Base-by-base conservation (phyloP, 768 basidiomycete species). In the Coprinellus aureogranulatus region DNA sequence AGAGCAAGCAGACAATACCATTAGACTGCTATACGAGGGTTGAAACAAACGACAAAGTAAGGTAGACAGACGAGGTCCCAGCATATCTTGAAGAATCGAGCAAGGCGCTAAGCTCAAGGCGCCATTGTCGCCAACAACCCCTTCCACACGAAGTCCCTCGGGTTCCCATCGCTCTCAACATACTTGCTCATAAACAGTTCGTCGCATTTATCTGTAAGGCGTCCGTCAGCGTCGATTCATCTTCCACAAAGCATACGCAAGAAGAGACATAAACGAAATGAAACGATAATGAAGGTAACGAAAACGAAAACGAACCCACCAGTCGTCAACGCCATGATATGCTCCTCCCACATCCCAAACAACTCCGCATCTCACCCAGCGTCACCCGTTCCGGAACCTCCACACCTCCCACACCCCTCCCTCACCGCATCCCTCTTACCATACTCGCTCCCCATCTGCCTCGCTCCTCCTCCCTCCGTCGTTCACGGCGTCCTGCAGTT, bases 141-240 rank as follows among this genome's bases (percentile, higher is more conserved):
- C 50, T 81, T 83, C 81, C 82, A 83, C 40, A 90, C 87, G 63
- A 95, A 92, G 57, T 88, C 85, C 59, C 88, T 77, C 12, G 92
- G 78, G 69, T 94, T 94, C 42, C 92, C 93, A 54, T 79, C 80
- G 6, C 88, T 81, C 64, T 92, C 88, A 1, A 83, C 81, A 61
- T 89, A 93, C 68, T 90, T 92, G 10, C 85, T 74, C 66, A 94
- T 70, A 74, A 94, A 94, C 14, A 85, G 61, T 67, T 90, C 87
- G 64, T 96, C 93, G 57, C 76, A 68, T 26, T 64, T 59, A 9
- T 68, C 77, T 78, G 52, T 30, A 31, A 31, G 40, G 6, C 16
- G 12, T 20, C 20, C n/a, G 26, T 56, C 12, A 48, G 45, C n/a
- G 18, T 41, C n/a, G n/a, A 28, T 3, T 3, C 30, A 16, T 31